phyloP scores from a whole-genome alignment of 768 basidiomycete genomes.

The Nidula microcarpa region DNA sequence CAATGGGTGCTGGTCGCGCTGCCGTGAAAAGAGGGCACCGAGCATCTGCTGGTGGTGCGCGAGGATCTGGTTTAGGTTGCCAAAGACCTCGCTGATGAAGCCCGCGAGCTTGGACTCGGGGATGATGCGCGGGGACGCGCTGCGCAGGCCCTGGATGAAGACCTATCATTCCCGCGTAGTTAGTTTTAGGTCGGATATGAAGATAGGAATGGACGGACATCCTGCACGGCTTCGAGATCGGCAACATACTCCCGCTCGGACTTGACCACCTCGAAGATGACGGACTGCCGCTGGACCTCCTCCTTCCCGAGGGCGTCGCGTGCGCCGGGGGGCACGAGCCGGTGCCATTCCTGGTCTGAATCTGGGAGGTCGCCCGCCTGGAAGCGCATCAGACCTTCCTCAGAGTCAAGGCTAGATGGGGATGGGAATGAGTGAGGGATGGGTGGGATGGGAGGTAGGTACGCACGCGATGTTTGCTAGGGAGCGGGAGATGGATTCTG shows the following conservation, averaged over 20 bases:
- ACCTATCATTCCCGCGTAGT: slow-evolving; percentile 38
- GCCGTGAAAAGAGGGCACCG: slow-evolving; percentile 69
- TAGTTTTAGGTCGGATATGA: background rate
- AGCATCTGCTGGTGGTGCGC: slow-evolving; percentile 68
- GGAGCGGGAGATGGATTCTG: background rate
- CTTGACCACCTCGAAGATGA: slow-evolving; percentile 87
- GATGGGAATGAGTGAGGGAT: slow-evolving; percentile 9
- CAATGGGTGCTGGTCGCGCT: slow-evolving; percentile 82
- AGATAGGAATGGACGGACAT: slow-evolving; percentile 30
- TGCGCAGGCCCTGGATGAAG: slow-evolving; percentile 64
- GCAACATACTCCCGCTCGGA: slow-evolving; percentile 85
- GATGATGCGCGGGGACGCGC: slow-evolving; percentile 65
- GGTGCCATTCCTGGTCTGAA: slow-evolving; percentile 81
- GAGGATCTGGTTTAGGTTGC: slow-evolving; percentile 70
- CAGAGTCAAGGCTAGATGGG: slow-evolving; percentile 49
- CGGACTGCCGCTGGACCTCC: slow-evolving; percentile 83
- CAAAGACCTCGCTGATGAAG: slow-evolving; percentile 83
- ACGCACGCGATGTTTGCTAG: slow-evolving; percentile 1
- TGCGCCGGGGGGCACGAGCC: slow-evolving; percentile 71
- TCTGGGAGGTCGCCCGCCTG: slow-evolving; percentile 63
- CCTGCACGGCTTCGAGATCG: slow-evolving; percentile 69
- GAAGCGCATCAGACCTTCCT: slow-evolving; percentile 63
- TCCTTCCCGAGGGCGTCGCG: slow-evolving; percentile 65
- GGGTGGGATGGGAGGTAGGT: slow-evolving; percentile 30
- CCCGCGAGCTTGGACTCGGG: slow-evolving; percentile 45